Evolutionary conservation across 139 green algal species (phyloP), one percentile per base, ranked within the genome.

Genomic region (Pleodorina starrii): DNA sequence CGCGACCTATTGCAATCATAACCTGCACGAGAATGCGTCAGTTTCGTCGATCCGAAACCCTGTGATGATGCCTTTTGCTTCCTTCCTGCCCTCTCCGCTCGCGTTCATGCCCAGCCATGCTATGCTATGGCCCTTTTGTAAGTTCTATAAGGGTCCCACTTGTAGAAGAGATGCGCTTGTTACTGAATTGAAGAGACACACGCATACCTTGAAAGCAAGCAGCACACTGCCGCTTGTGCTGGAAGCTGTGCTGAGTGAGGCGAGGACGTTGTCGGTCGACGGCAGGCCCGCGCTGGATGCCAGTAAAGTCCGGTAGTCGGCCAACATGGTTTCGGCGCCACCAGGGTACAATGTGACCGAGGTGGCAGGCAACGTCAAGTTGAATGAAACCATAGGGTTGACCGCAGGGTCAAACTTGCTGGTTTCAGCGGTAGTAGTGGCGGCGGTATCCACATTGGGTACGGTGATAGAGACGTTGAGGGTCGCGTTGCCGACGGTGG

Each of bases 311-410:
- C 36, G 86, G 69, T 89, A 86, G 51, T 87, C 68, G 0, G 66
- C 23, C 43, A 91, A 69, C 59, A 84, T 44, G 68, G 69, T n/a
- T 2, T 54, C 19, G 27, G 68, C 40, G 60, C 87, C 90, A 0
- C 90, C 90, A 27, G 63, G 48, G 48, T 91, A 93, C 25, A n/a
- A 43, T 0, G 51, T n/a, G 4, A 54, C 29, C 6, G 50, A 25
- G 3, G 91, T 11, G 4, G 27, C 35, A 0, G 83, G 84, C 1
- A 91, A 32, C 27, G 5, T 27, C 42, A 86, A 60, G 46, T 89
- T 71, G 38, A 91, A 44, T 0, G 79, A 38, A 16, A 91, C 60
- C 0, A 90, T 36, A 9, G 90, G 82, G 68, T 90, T 90, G 54
- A 91, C 84, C 14, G n/a, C 27, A 27, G 87, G 63, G n/a, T 46